Percentiles rank a stretch among this genome's conserved stretches.
phyloP scores from a whole-genome alignment of 208 protist species.

The Zelonia costaricensis region DNA sequence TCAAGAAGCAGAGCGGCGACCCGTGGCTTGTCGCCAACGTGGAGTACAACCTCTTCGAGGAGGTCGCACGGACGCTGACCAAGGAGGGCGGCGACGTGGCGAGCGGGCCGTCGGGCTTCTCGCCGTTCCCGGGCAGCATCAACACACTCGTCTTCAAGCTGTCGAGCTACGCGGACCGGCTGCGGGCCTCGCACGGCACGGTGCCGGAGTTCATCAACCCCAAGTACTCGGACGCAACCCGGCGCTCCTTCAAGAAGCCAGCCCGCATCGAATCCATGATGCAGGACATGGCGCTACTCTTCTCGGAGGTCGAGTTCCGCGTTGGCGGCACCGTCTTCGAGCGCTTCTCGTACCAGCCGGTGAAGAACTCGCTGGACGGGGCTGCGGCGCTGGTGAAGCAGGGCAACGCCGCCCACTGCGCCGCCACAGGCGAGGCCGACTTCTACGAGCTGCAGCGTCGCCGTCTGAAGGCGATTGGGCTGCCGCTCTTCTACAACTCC shows the following conservation, averaged over 20 bases:
- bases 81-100: slow-evolving; percentile 51
- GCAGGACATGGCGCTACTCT: slow-evolving; percentile 84
- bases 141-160: slow-evolving; percentile 90
- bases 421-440: slow-evolving; percentile 69
- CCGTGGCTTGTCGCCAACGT: slow-evolving; percentile 61
- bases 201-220: slow-evolving; percentile 96
- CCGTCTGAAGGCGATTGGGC: slow-evolving; percentile 56
- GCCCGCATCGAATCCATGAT: slow-evolving; percentile 91
- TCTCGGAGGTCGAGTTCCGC: slow-evolving; percentile 43
- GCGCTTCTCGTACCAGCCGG: slow-evolving; percentile 79
- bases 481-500: slow-evolving; percentile 32
- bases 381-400: slow-evolving; percentile 44
- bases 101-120: slow-evolving; percentile 39
- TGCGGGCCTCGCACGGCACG: slow-evolving; percentile 56
- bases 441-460: slow-evolving; percentile 70
- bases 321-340: slow-evolving; percentile 79
- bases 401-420: slow-evolving; percentile 56
- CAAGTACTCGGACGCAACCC: slow-evolving; percentile 80
- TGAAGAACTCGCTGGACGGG: slow-evolving; percentile 84
- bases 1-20: slow-evolving; percentile 18
- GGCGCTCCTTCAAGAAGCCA: slow-evolving; percentile 69
- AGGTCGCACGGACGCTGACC: slow-evolving; percentile 46
- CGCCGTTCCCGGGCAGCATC: slow-evolving; percentile 92
- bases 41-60: slow-evolving; percentile 87
- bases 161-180: slow-evolving; percentile 48